Evolutionary conservation across 805 yeast species (phyloP).

Genomic region (Lipomyces yamadae): DNA sequence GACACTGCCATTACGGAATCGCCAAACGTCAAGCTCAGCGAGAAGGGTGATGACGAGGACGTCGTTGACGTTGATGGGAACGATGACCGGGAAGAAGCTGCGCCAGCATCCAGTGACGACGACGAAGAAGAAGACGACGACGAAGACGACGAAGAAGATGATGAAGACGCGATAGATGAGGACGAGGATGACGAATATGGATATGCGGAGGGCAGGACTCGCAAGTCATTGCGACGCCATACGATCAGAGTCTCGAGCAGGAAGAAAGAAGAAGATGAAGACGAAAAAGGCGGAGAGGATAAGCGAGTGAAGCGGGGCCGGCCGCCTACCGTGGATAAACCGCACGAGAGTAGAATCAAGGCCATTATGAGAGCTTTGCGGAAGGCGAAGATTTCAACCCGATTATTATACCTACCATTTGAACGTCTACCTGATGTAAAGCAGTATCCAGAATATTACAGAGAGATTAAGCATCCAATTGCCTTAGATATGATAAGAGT

Average conservation of each 20-base stretch:
- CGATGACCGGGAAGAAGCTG: conserved; percentile 17
- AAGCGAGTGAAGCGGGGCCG: conserved; percentile 75
- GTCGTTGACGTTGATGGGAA: not conserved
- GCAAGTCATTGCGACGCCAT: conserved; percentile 16
- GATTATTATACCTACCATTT: conserved; percentile 26
- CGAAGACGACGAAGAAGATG: conserved; percentile 37
- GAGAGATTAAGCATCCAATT: conserved; percentile 63
- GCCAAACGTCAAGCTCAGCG: not conserved
- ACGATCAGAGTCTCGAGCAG: conserved; percentile 21
- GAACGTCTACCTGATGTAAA: conserved; percentile 64
- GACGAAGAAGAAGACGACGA: conserved; percentile 42
- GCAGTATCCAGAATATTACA: conserved; percentile 84
- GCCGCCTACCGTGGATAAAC: conserved; percentile 89
- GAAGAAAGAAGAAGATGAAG: conserved; percentile 40
- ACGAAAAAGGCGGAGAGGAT: conserved; percentile 43
- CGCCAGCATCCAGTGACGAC: conserved; percentile 35
- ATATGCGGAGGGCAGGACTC: conserved; percentile 37
- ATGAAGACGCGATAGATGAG: conserved; percentile 31
- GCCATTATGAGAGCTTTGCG: conserved; percentile 80
- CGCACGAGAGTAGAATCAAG: conserved; percentile 90
- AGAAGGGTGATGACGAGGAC: not conserved
- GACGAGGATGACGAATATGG: conserved; percentile 44
- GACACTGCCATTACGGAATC: conserved; percentile 6
- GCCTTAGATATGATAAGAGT: conserved; percentile 56
- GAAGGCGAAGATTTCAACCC: conserved; percentile 60